These are phyloP conservation scores for Chytriomyces sp. DNA, from an alignment of 192 early-diverging fungal genomes.

Conservation along the genomic window DNA sequence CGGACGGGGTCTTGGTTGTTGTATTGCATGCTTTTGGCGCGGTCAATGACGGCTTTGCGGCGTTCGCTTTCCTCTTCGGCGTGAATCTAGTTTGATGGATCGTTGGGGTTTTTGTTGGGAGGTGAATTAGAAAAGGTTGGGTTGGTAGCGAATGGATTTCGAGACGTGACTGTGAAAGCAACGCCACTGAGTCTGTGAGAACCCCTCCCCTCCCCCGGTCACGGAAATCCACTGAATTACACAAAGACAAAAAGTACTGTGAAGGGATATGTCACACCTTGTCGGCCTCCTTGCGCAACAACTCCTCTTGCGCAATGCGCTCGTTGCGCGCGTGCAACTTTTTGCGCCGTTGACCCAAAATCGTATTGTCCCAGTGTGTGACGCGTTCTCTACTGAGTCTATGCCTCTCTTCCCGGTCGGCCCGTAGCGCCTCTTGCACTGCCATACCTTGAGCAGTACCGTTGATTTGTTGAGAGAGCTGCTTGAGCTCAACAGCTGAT, in stretches of 20 bases:
- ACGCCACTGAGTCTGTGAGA: too few species aligned
- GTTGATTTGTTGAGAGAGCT: conserved; percentile 31
- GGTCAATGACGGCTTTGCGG: conserved; percentile 37
- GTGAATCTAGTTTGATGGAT: too few species aligned
- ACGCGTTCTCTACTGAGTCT: conserved; percentile 36
- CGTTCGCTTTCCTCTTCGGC: conserved; percentile 34
- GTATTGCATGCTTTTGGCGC: conserved; percentile 49
- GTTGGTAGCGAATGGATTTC: too few species aligned
- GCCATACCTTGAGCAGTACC: conserved; percentile 22
- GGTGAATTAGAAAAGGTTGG: too few species aligned
- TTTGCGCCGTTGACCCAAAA: conserved; percentile 39
- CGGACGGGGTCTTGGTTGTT: conserved; percentile 46
- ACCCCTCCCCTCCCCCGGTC: too few species aligned
- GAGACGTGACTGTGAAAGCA: too few species aligned
- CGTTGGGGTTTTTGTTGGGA: too few species aligned
- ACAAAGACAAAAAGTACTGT: too few species aligned
- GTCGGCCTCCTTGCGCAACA: too few species aligned
- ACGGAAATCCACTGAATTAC: too few species aligned
- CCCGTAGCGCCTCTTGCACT: conserved; percentile 15
- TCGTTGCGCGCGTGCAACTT: conserved; percentile 30
- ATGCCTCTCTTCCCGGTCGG: conserved; percentile 36
- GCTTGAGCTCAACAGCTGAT: conserved; percentile 43
- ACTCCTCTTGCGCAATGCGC: conserved; percentile 23
- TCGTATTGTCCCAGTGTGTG: conserved; percentile 45
- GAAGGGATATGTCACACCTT: too few species aligned